phyloP scores from a whole-genome alignment of 352 stramenopile genomes.

The Globisporangium takayamanum region DNA sequence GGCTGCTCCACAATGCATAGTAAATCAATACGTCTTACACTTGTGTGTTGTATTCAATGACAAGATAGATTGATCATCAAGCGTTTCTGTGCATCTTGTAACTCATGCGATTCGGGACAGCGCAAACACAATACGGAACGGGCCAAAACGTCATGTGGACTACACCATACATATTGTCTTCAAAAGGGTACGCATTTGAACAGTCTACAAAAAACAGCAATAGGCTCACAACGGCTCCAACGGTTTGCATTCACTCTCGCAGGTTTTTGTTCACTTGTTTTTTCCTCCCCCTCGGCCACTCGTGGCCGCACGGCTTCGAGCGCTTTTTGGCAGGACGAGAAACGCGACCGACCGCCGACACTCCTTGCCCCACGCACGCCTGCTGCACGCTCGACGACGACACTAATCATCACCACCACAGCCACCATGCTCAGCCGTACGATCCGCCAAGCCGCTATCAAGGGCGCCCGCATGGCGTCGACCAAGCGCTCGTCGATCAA shows the following conservation, averaged over 20 bases:
- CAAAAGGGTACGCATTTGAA: too few species aligned
- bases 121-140: too few species aligned
- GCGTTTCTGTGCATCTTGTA: too few species aligned
- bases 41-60: too few species aligned
- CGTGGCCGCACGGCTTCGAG: neutral
- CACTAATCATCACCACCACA: neutral
- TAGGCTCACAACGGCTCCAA: neutral
- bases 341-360: conserved; percentile 1
- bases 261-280: too few species aligned
- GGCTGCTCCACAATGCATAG: neutral
- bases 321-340: neutral
- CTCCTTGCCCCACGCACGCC: neutral
- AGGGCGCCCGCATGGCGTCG: conserved; percentile 39
- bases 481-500: conserved; percentile 78
- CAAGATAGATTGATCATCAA: too few species aligned
- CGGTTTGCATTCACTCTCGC: neutral
- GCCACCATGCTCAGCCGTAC: conserved; percentile 49
- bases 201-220: too few species aligned
- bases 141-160: too few species aligned
- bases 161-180: too few species aligned
- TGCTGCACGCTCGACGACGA: neutral
- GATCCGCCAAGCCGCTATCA: conserved; percentile 35
- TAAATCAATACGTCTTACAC: too few species aligned
- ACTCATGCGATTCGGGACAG: too few species aligned
- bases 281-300: neutral